Base-by-base conservation (phyloP, 208 protist species). In the Trypanosoma congolense region DNA sequence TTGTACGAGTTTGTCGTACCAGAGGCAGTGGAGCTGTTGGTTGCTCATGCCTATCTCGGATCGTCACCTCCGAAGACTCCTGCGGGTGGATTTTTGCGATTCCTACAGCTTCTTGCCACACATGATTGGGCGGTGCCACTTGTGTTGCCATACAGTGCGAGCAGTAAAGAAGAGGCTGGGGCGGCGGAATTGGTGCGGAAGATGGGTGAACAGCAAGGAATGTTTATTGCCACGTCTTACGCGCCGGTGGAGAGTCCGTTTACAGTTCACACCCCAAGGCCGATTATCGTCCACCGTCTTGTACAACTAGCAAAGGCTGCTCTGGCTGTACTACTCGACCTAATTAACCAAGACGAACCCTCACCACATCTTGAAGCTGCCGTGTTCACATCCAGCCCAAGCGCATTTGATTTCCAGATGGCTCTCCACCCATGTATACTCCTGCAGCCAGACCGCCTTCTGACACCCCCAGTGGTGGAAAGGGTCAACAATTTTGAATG, bases 151-250 rank as follows among this genome's bases (percentile, higher is more conserved):
- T 83, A 78, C 56, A 79, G 77, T 14, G 67, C 78, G 45, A 77
- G 85, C 30, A 64, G 54, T 29, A 70, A 70, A 33, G 63, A 59
- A 18, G 63, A 81, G 22, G 70, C 60, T 29, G 57, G 63, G 22
- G 80, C 80, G 3, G 79, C 71, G 1, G 22, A 43, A 14, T 58
- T 87, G 10, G 53, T 88, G 63, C 80, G 77, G 33, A 73, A 59
- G 54, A 71, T 74, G 36, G 68, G 57, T 12, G 77, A 89, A 19
- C 70, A 84, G 22, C 82, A 86, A 56, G 81, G 70, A 22, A 85
- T 93, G 80, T 93, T 79, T 60, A 90, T 93, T 44, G 79, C 80
- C 25, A 74, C 86, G 6, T 74, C 86, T 10, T 93, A 93, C 65
- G 81, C 82, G 8, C 79, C 79, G 12, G 50, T 77, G 18, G 72